Percentiles rank a stretch among this genome's conserved stretches.
phyloP scores from a whole-genome alignment of 2,329 filamentous ascomycete species.

The Epichloe gansuensis region DNA sequence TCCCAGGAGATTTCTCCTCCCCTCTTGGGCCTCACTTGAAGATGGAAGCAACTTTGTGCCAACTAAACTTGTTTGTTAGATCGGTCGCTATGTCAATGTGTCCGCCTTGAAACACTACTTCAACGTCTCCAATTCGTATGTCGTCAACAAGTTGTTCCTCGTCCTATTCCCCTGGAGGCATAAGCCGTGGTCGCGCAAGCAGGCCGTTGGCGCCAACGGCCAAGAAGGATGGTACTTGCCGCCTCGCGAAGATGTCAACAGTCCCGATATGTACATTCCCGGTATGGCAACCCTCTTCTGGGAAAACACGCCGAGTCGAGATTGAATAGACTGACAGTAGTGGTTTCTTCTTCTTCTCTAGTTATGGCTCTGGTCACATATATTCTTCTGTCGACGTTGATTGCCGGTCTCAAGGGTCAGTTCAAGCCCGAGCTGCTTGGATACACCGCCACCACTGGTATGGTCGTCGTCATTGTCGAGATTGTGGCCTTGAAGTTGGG shows the following conservation, averaged over 20 bases:
- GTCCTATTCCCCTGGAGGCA: slow-evolving; percentile 97
- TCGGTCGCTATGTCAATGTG: slow-evolving; percentile 73
- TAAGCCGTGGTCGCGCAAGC: slow-evolving; percentile 91
- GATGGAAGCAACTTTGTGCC: slow-evolving; percentile 3
- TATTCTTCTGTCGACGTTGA: slow-evolving; percentile 80
- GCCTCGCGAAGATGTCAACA: slow-evolving; percentile 90
- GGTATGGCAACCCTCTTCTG: slow-evolving; percentile 20
- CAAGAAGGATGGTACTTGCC: slow-evolving; percentile 73
- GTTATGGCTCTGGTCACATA: slow-evolving; percentile 98
- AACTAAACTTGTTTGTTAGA: slow-evolving; percentile 20
- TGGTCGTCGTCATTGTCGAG: slow-evolving; percentile 75
- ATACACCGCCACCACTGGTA: slow-evolving; percentile 72
- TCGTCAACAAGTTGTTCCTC: slow-evolving; percentile 82
- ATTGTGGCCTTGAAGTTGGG: slow-evolving; percentile 85
- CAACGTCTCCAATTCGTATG: slow-evolving; percentile 96
- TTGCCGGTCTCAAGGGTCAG: slow-evolving; percentile 78
- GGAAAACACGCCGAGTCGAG: too few species aligned
- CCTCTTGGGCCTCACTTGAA: too few species aligned
- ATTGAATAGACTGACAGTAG: slow-evolving; percentile 12
- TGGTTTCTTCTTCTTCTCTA: slow-evolving; percentile 4
- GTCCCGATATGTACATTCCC: slow-evolving; percentile 98
- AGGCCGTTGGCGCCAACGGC: slow-evolving; percentile 57
- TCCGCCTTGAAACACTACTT: slow-evolving; percentile 96
- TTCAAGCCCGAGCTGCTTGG: slow-evolving; percentile 93
- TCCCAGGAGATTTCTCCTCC: not conserved